Conservation (phyloP, 345 rosid genomes). For the Boechera divaricarpa region DNA sequence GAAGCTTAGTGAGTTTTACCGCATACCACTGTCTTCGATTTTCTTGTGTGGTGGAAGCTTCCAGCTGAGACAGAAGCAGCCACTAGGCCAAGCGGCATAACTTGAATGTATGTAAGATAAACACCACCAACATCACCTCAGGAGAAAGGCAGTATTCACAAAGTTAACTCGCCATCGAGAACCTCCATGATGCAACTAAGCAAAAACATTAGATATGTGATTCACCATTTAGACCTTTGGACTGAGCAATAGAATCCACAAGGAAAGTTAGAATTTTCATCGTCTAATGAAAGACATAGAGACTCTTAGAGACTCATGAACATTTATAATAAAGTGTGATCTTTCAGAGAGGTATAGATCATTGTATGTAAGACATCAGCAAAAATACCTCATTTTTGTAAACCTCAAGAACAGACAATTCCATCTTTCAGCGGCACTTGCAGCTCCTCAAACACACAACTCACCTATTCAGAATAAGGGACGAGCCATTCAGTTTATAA, state of each 20-base stretch:
- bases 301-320: neutral
- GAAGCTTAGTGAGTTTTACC: neutral
- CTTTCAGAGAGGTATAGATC: neutral
- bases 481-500: conserved; percentile 32
- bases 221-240: conserved; percentile 80
- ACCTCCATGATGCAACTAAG: conserved; percentile 19
- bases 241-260: conserved; percentile 83
- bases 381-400: conserved; percentile 73
- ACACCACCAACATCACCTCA: conserved; percentile 72
- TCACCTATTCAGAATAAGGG: conserved; percentile 59
- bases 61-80: conserved; percentile 80
- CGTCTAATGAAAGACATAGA: conserved; percentile 45
- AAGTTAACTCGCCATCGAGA: conserved; percentile 16
- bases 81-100: conserved; percentile 62
- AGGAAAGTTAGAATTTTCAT: conserved; percentile 74
- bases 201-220: neutral
- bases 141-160: conserved; percentile 9
- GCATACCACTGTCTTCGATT: conserved; percentile 73
- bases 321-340: neutral
- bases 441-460: conserved; percentile 88
- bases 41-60: conserved; percentile 54
- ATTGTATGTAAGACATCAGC: conserved; percentile 7
- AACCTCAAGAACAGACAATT: conserved; percentile 78
- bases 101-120: conserved; percentile 70
- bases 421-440: conserved; percentile 84